Base-by-base conservation (phyloP, 1,139 yeast genomes). In the Blastobotrys capitulatus region DNA sequence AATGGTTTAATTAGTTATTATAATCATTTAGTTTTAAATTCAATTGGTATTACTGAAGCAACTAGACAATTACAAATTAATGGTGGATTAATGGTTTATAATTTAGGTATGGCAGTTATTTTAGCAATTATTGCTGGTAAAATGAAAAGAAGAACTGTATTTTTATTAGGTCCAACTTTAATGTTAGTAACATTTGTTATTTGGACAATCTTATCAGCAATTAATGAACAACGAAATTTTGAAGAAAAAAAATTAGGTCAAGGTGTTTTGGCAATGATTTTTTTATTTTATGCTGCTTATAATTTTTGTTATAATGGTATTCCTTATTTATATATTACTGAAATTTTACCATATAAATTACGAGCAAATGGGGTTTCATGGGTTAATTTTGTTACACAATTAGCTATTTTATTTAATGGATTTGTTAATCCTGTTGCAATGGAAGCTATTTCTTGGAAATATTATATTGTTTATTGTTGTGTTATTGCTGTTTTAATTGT, bases 341-440 rank as follows among this genome's bases (percentile, higher is more conserved):
- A 73, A 57, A 63, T 71, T 26, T 54, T 68, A 38, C 75, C 77
- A 16, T 73, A 64, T 64, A 60, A 65, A 16, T 55, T 66, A 31
- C 63, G 74, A 54, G 63, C 71, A 41, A 69, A 66, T 55, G 75
- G 71, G 46, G 45, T 58, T 47, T 51, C 50, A 34, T 46, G 54
- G 56, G 46, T 52, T 67, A 68, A 45, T 34, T 49, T 60, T 26
- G 46, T 50, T 35, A 47, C 51, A 38, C 44, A 56, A 35, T 58
- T 60, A 18, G 57, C 57, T 38, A 37, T 50, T 10, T 55, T 74
- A 26, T 65, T 66, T 66, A 74, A 73, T 48, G 72, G 78, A 38
- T 79, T 74, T 60, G 81, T 78, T 47, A 78, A 78, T 58, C 78
- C 83, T 6, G 72, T 80, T 59, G 85, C 83, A 32, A 74, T 80